These are phyloP conservation scores for Acephala macrosclerotiorum DNA, from an alignment of 2,329 filamentous ascomycete species.

Conservation along the genomic window DNA sequence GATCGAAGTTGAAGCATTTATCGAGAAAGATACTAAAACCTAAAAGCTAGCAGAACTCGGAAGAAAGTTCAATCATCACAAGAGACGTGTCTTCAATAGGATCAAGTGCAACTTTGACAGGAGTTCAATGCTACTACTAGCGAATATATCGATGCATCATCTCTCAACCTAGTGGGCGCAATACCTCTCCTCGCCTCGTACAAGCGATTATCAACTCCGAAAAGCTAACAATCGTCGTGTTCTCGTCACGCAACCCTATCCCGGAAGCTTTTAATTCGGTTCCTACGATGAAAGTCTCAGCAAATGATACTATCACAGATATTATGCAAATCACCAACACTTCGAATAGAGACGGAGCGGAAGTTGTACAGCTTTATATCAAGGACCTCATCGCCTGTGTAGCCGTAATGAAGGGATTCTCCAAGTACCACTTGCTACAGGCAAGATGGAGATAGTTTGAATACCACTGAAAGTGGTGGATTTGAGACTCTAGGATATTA, in stretches of 20 bases:
- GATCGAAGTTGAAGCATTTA: too few relatives aligned
- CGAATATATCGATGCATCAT: constrained; percentile 74
- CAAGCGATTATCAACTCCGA: constrained; percentile 72
- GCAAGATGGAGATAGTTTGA: constrained; percentile 59
- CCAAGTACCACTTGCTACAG: constrained; percentile 65
- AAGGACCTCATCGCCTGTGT: constrained; percentile 55
- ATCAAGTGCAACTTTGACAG: constrained; percentile 74
- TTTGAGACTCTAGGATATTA: constrained; percentile 72
- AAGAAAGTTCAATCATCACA: too few relatives aligned
- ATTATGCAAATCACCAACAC: constrained; percentile 65
- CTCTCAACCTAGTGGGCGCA: constrained; percentile 72
- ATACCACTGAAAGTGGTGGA: constrained; percentile 70
- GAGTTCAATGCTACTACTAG: constrained; percentile 77
- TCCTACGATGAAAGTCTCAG: constrained; percentile 46
- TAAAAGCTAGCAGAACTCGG: too few relatives aligned
- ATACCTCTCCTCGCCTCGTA: constrained; percentile 72
- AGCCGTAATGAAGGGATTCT: constrained; percentile 76
- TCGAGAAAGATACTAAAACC: too few relatives aligned
- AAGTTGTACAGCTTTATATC: constrained; percentile 65
- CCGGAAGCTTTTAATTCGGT: constrained; percentile 76
- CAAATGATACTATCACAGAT: constrained; percentile 59
- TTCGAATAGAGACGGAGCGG: constrained; percentile 57
- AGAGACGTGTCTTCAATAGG: too few relatives aligned
- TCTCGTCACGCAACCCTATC: constrained; percentile 81
- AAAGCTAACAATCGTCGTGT: constrained; percentile 80